phyloP scores from a whole-genome alignment of 306 rosid genomes.

The Quercus parvula region DNA sequence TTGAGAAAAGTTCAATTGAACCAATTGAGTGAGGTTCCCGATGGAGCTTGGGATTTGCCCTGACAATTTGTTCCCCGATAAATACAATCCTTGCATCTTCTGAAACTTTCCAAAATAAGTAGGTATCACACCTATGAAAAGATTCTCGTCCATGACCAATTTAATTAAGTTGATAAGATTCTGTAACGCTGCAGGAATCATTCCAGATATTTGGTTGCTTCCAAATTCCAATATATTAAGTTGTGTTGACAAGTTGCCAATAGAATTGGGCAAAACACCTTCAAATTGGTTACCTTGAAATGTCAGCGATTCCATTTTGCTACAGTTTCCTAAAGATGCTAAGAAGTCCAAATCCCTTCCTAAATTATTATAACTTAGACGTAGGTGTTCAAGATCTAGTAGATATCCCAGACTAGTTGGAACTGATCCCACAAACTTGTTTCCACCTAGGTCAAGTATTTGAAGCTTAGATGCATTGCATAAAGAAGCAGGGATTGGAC shows the following conservation, averaged over 20 bases:
- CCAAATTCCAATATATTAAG: background rate
- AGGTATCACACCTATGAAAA: slow-evolving; percentile 24
- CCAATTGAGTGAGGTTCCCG: slow-evolving; percentile 29
- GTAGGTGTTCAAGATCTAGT: background rate
- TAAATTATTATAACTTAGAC: background rate
- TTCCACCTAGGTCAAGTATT: background rate
- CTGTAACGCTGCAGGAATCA: slow-evolving; percentile 17
- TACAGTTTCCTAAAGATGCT: slow-evolving; percentile 21
- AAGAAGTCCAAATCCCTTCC: slow-evolving; percentile 34
- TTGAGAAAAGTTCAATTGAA: background rate
- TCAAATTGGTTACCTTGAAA: background rate
- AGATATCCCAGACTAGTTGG: slow-evolving; percentile 21
- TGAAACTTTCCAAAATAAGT: slow-evolving; percentile 17
- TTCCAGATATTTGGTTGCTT: slow-evolving; percentile 14
- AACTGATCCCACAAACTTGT: slow-evolving; percentile 3
- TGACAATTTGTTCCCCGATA: slow-evolving; percentile 14
- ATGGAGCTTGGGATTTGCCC: slow-evolving; percentile 17
- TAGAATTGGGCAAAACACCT: slow-evolving; percentile 9
- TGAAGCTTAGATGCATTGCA: slow-evolving; percentile 32
- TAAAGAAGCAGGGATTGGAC: slow-evolving; percentile 30
- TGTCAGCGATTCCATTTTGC: background rate
- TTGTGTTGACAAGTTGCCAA: slow-evolving; percentile 31
- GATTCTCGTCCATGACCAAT: background rate
- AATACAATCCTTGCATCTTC: background rate
- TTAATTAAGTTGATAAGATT: background rate